Base-by-base conservation (phyloP, 2,329 filamentous ascomycete species). In the Hysterium pulicare region DNA sequence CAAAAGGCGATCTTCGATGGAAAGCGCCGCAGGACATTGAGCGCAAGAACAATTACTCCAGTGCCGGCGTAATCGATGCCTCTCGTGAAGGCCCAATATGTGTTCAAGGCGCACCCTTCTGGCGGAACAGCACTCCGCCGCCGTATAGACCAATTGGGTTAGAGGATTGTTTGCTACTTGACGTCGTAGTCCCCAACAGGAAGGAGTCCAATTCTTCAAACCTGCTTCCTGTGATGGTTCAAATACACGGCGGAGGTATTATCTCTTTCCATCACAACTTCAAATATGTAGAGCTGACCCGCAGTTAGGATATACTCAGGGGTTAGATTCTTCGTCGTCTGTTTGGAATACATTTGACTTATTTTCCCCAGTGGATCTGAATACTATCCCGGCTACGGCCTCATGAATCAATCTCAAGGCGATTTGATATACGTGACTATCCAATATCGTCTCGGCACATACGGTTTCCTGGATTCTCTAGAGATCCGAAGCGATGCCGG, bases 371-470 rank as follows among this genome's bases (percentile, higher is more conserved):
- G 62, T 5, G 53, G 55, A 40, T 32, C 38, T 5, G 47, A 51
- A 21, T 40, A 41, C 13, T 36, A 44, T 24, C 50, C 49, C 2
- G 55, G 57, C 17, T 42, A 58, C 41, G 53, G 54, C 17, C 19
- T 67, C 3, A 56, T 67, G 17, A 46, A 57, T n/a, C 49, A 56
- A 10, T 57, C 62, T 2, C 37, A 53, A 13, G 60, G 58, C 24
- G 48, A 49, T 2, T 49, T 81, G 24, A 64, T 82, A 17, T 70
- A 77, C 44, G 76, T 81, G 38, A 76, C 73, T 50, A 78, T 81
- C 61, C 80, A 80, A 61, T 82, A 82, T 54, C 73, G 81, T 4
- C 77, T 84, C 10, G 79, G 79, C 0, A 61, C 76, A 0, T 75
- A 75, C 51, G 82, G 81, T 0, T 85, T 84, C 47, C 66, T 85